These are phyloP conservation scores for Myxozyma udenii DNA, from an alignment of 805 yeast genomes.

Conservation along the genomic window DNA sequence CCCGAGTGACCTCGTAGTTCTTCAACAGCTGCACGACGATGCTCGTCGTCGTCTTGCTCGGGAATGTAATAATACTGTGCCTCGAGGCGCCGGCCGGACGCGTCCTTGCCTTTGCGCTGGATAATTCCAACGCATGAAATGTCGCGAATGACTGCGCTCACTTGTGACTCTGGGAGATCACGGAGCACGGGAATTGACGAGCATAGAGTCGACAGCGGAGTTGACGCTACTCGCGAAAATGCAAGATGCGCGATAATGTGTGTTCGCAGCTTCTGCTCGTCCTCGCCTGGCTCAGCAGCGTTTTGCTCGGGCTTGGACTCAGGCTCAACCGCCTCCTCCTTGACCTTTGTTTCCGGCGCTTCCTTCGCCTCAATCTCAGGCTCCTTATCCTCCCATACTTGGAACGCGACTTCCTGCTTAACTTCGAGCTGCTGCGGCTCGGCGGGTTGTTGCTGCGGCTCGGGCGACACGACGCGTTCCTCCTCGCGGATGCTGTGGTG, in stretches of 20 bases:
- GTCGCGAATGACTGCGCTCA: constrained; percentile 46
- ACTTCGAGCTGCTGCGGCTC: not conserved
- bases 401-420: constrained; percentile 5
- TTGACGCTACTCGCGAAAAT: constrained; percentile 80
- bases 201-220: constrained; percentile 72
- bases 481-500: not conserved
- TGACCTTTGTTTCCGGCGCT: not conserved
- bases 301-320: not conserved
- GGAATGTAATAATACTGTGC: constrained; percentile 90
- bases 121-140: constrained; percentile 78
- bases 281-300: not conserved
- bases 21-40: constrained; percentile 66
- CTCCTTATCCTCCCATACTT: constrained; percentile 19
- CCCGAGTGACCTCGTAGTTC: constrained; percentile 73
- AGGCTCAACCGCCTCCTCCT: not conserved
- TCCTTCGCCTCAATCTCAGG: not conserved
- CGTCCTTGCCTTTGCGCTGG: constrained; percentile 87
- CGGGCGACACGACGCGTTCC: not conserved
- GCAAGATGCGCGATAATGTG: constrained; percentile 81
- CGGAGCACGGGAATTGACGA: constrained; percentile 47
- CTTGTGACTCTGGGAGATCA: constrained; percentile 39
- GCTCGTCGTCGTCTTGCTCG: constrained; percentile 71
- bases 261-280: constrained; percentile 55
- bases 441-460: not conserved
- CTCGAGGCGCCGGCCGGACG: constrained; percentile 91